Evolutionary conservation across 163 green algal genomes (phyloP), one percentile per base, ranked within the genome.

Genomic region (Scenedesmus sp.): DNA sequence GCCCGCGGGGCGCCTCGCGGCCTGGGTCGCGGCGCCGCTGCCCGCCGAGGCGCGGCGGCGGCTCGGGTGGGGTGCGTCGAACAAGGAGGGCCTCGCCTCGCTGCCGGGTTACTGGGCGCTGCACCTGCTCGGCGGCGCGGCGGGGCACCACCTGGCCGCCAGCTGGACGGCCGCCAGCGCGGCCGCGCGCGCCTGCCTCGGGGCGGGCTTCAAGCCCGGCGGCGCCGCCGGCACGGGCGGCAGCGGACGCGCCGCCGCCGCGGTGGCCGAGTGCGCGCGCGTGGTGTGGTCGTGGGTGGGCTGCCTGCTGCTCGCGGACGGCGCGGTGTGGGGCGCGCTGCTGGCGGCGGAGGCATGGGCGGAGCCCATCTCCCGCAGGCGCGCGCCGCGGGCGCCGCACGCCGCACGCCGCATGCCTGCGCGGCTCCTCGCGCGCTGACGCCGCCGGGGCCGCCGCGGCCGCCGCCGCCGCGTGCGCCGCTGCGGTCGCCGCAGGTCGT

Each of bases 11-110:
- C 24, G 9, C 6, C 29, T 79, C 26, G 34, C 33, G 2, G 62
- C 24, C n/a, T 83, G 75, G 62, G 28, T 72, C 42, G 50, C 82
- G 54, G 70, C 62, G 20, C 63, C 64, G 15, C 44, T 77, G 18
- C 10, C 47, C 42, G 70, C 53, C 22, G 22, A 26, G n/a, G 53
- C 77, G 81, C 56, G 57, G 70, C 31, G 63, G 53, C 10, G 33
- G 29, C 13, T 91, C 42, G 66, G 62, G 22, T 81, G 89, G 28
- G 50, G 47, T 42, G 24, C 36, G 2, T 34, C 53, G 15, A 98
- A 98, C 83, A 97, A 97, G 75, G 94, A 98, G 81, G 94, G 94
- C 9, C 17, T 97, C 15, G 75, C 86, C 11, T 96, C 91, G 0
- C 57, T 94, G 39, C 63, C 77, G 0, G 94, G 94, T 33, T 98